Conservation (phyloP, 768 basidiomycete species). For the Mycena epipterygia region DNA sequence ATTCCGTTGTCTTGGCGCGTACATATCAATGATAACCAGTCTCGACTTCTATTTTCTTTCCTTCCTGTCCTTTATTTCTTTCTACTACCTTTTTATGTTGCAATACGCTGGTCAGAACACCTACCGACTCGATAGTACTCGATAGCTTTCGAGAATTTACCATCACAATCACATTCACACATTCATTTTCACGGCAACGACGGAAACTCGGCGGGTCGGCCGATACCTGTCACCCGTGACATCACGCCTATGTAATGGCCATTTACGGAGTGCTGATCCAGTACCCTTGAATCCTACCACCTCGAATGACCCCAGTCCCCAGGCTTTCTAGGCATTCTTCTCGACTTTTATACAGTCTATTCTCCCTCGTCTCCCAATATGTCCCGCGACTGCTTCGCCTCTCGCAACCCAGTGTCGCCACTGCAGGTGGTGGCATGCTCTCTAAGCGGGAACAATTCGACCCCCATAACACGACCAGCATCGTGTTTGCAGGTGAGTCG, state of each 20-base stretch:
- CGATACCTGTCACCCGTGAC: neutral
- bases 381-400: slow-evolving; percentile 54
- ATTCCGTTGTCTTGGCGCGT: too few relatives aligned
- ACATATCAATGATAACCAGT: too few relatives aligned
- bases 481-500: slow-evolving; percentile 50
- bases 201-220: neutral
- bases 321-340: slow-evolving; percentile 52
- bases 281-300: slow-evolving; percentile 28
- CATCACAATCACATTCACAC: too few relatives aligned
- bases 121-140: too few relatives aligned
- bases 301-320: slow-evolving; percentile 56
- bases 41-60: too few relatives aligned
- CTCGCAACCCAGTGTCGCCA: slow-evolving; percentile 20
- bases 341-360: slow-evolving; percentile 58
- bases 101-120: too few relatives aligned
- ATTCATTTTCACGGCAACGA: too few relatives aligned
- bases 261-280: slow-evolving; percentile 2
- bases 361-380: slow-evolving; percentile 61
- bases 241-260: slow-evolving; percentile 19
- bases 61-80: too few relatives aligned
- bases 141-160: too few relatives aligned
- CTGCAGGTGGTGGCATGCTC: slow-evolving; percentile 29
- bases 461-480: slow-evolving; percentile 47
- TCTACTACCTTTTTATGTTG: too few relatives aligned
- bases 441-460: slow-evolving; percentile 48